Percentiles rank a stretch among this genome's conserved stretches.
phyloP scores from a whole-genome alignment of 2,329 filamentous ascomycete genomes.

The Xylariaceae sp. region DNA sequence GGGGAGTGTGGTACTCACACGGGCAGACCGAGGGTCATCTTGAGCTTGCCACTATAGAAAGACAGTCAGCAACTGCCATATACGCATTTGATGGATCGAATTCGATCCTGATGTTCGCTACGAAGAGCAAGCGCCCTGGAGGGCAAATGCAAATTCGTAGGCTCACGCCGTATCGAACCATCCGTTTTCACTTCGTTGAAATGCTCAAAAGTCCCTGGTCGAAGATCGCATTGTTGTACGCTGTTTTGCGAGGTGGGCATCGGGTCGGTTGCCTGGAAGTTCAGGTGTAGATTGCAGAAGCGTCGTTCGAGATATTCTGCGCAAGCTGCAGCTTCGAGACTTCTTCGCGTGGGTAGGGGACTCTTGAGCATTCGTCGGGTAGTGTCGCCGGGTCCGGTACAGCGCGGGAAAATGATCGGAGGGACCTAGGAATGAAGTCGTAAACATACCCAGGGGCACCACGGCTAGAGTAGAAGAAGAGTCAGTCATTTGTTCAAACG shows the following conservation, averaged over 20 bases:
- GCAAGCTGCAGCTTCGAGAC: no score
- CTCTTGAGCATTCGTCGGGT: slow-evolving; percentile 9
- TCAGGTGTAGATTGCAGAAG: not conserved
- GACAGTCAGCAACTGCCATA: slow-evolving; percentile 5
- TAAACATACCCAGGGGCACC: slow-evolving; percentile 67
- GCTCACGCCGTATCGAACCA: not conserved
- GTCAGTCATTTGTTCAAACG: slow-evolving; percentile 16
- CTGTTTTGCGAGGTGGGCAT: not conserved
- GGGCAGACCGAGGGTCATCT: slow-evolving; percentile 99
- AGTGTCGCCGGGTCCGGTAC: not conserved
- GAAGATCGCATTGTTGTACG: not conserved
- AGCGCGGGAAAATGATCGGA: not conserved
- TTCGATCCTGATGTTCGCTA: not conserved
- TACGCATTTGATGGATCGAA: not conserved
- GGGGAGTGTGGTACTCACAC: slow-evolving; percentile 67
- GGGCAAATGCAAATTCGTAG: not conserved
- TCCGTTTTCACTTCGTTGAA: slow-evolving; percentile 1
- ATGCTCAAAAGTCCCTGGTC: slow-evolving; percentile 4
- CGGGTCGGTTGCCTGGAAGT: not conserved
- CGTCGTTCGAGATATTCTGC: not conserved
- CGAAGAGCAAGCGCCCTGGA: not conserved
- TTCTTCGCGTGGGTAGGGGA: not conserved
- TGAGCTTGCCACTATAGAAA: slow-evolving; percentile 83
- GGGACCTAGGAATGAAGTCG: not conserved
- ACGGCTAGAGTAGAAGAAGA: slow-evolving; percentile 49